These are phyloP conservation scores for Arxiozyma slooffiae DNA, from an alignment of 1,139 yeast genomes.

Conservation along the genomic window DNA sequence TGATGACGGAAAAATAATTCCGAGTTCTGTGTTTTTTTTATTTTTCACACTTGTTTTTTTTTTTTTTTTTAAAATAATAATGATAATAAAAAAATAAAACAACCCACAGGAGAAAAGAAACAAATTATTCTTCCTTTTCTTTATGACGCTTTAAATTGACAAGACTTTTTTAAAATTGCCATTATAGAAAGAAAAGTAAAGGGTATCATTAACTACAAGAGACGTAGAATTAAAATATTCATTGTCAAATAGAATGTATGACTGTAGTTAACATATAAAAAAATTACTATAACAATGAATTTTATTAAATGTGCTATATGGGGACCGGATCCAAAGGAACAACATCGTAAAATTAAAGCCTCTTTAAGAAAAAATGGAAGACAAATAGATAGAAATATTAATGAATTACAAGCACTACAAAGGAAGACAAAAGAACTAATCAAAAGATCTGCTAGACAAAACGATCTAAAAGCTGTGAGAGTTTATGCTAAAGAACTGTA, in stretches of 20 bases:
- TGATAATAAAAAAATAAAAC: too few species aligned
- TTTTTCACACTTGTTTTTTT: too few species aligned
- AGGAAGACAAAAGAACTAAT: constrained; percentile 70
- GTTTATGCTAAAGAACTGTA: constrained; percentile 76
- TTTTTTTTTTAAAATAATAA: too few species aligned
- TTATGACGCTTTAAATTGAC: too few species aligned
- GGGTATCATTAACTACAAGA: neutral
- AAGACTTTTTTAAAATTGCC: neutral
- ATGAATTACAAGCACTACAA: constrained; percentile 54
- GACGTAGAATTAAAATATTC: too few species aligned
- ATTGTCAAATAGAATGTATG: neutral
- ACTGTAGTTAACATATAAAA: neutral
- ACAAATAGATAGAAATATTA: constrained; percentile 64
- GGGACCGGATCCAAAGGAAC: constrained; percentile 96
- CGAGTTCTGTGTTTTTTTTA: too few species aligned
- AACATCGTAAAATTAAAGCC: constrained; percentile 75
- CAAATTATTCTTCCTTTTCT: too few species aligned
- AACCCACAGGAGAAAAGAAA: too few species aligned
- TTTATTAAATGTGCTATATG: constrained; percentile 72
- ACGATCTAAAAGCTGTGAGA: constrained; percentile 65
- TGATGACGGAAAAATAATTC: too few species aligned
- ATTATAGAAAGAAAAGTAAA: neutral
- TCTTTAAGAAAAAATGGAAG: constrained; percentile 77
- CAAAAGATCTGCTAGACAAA: constrained; percentile 65
- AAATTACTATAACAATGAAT: constrained; percentile 41